Conservation (phyloP, 75 land plant genomes). For the Selaginella tamariscina region DNA sequence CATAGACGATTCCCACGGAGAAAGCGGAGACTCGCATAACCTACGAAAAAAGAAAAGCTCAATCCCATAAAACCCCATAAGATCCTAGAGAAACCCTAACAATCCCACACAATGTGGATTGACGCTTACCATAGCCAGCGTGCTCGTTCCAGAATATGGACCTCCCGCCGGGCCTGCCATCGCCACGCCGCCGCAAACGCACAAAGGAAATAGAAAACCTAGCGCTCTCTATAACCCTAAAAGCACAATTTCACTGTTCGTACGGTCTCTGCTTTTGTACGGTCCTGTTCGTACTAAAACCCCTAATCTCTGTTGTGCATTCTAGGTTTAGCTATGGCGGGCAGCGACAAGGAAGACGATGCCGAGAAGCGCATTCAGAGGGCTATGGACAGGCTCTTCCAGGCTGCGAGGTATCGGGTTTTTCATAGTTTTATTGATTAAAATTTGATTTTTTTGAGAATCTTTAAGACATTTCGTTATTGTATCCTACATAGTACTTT, state of each 20-base stretch:
- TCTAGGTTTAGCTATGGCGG: not conserved
- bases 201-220: too few relatives aligned
- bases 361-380: conserved; percentile 49
- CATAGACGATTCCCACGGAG: conserved; percentile 28
- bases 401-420: conserved; percentile 12
- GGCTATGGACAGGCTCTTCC: conserved; percentile 72
- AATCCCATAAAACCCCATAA: too few relatives aligned
- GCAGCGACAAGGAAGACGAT: conserved; percentile 37
- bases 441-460: not conserved
- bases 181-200: conserved; percentile 1
- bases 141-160: conserved; percentile 36
- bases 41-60: conserved; percentile 16
- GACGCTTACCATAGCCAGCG: conserved; percentile 27
- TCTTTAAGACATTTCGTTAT: conserved; percentile 13
- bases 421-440: not conserved
- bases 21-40: conserved; percentile 34
- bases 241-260: not conserved
- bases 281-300: too few relatives aligned
- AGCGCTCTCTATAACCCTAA: too few relatives aligned
- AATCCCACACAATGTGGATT: not conserved
- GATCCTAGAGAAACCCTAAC: too few relatives aligned
- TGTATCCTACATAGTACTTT: conserved; percentile 14
- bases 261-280: not conserved
- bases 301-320: too few relatives aligned
- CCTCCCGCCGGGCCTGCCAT: conserved; percentile 25